These are phyloP conservation scores for Gleditsia sinensis DNA, from an alignment of 306 rosid genomes.

Conservation along the genomic window DNA sequence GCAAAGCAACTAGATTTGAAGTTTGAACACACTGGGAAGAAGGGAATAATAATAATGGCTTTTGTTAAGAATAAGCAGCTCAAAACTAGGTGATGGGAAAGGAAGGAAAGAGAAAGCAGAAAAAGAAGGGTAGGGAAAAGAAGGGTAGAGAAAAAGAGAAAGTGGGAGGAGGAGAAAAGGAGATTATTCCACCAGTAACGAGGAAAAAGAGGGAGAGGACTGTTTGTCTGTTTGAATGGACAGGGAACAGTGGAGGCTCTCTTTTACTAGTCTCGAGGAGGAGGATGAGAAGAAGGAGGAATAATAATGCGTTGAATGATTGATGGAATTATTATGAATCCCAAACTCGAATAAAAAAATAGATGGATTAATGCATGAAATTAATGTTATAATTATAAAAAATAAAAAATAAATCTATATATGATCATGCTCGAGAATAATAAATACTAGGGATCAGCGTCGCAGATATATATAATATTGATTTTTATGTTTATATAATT, in stretches of 20 bases:
- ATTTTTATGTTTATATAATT: too few relatives aligned
- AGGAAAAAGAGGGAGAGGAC: constrained; percentile 50
- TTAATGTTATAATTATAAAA: constrained; percentile 6
- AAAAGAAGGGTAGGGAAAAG: background rate
- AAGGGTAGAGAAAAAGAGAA: constrained; percentile 45
- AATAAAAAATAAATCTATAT: too few relatives aligned
- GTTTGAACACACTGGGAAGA: constrained; percentile 51
- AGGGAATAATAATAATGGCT: constrained; percentile 73
- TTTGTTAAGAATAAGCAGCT: constrained; percentile 65
- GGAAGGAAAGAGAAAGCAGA: constrained; percentile 37
- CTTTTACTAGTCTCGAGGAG: constrained; percentile 54
- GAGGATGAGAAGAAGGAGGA: constrained; percentile 17
- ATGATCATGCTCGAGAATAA: background rate
- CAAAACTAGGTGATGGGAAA: constrained; percentile 31
- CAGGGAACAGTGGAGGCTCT: constrained; percentile 37
- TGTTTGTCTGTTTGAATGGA: constrained; percentile 63
- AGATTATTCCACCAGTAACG: constrained; percentile 50
- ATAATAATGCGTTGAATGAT: constrained; percentile 60
- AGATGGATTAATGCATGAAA: constrained; percentile 38
- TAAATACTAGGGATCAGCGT: background rate
- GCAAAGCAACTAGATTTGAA: constrained; percentile 51
- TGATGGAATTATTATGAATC: constrained; percentile 46
- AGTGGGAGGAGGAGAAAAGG: constrained; percentile 40
- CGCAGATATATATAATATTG: too few relatives aligned
- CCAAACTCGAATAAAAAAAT: constrained; percentile 36